A percentile compares a stretch with the other conserved stretches of the same genome.
These are phyloP conservation scores for Mycena haematopus DNA, from an alignment of 768 basidiomycete genomes.

Conservation along the genomic window DNA sequence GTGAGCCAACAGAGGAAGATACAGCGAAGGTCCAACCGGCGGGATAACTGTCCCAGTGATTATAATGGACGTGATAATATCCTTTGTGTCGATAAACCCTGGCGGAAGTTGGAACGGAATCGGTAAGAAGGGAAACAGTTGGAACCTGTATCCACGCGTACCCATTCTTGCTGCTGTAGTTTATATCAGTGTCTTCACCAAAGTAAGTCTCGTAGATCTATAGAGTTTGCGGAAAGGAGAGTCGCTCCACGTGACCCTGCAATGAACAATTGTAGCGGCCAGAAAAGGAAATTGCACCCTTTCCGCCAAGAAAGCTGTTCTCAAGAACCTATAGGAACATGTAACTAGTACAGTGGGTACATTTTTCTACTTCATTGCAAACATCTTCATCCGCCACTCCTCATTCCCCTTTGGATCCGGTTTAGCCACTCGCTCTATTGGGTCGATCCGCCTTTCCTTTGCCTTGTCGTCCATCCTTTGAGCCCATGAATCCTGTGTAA, in stretches of 20 bases:
- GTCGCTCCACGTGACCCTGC: too few species aligned
- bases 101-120: neutral
- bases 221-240: too few species aligned
- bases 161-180: constrained; percentile 25
- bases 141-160: constrained; percentile 26
- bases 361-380: constrained; percentile 36
- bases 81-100: constrained; percentile 34
- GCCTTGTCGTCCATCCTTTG: constrained; percentile 60
- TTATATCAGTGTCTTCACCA: too few species aligned
- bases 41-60: constrained; percentile 34
- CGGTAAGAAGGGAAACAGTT: neutral
- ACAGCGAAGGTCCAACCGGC: neutral
- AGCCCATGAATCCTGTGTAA: constrained; percentile 52
- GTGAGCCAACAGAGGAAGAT: neutral
- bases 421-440: constrained; percentile 58
- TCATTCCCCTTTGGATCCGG: constrained; percentile 47
- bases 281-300: too few species aligned
- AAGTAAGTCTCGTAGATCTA: too few species aligned
- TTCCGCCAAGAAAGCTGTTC: too few species aligned
- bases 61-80: constrained; percentile 30
- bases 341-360: neutral
- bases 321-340: too few species aligned
- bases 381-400: constrained; percentile 54
- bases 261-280: too few species aligned
- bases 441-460: constrained; percentile 52